Evolutionary conservation across 2,329 filamentous ascomycete species (phyloP).

Genomic region (Dryadomyces quercus-mongolicae): DNA sequence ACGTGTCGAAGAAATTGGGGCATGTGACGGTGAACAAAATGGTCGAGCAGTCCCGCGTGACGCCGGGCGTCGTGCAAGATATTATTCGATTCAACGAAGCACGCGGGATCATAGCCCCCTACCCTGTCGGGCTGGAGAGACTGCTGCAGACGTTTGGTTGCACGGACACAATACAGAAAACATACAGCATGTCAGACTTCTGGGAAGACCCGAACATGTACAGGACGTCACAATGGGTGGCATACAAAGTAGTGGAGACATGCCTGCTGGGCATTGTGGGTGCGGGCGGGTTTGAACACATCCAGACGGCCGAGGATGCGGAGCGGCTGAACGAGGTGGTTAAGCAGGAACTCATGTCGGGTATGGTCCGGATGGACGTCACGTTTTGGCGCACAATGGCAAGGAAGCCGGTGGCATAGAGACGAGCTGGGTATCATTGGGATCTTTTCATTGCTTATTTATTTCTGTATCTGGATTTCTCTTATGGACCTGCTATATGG

Average conservation of each 20-base stretch:
- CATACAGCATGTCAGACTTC: neutral
- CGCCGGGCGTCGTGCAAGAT: neutral
- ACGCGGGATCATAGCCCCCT: neutral
- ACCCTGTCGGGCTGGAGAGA: neutral
- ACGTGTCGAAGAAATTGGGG: neutral
- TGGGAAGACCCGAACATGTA: neutral
- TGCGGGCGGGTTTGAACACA: constrained; percentile 4
- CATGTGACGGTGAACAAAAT: neutral
- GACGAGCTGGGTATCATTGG: neutral
- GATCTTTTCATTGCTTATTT: neutral
- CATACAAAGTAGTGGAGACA: neutral
- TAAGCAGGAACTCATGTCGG: neutral
- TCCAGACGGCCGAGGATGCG: constrained; percentile 1
- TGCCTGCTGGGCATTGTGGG: constrained; percentile 2
- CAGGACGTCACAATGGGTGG: neutral
- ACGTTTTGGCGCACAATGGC: constrained; percentile 4
- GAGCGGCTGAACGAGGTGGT: neutral
- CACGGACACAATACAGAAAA: neutral
- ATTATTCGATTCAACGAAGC: neutral
- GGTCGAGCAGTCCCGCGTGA: too few species aligned
- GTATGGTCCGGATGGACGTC: neutral
- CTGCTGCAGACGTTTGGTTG: neutral
- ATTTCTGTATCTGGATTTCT: neutral
- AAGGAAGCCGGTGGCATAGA: neutral
- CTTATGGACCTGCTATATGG: neutral